phyloP scores from a whole-genome alignment of 345 rosid genomes.

The Moringa oleifera region DNA sequence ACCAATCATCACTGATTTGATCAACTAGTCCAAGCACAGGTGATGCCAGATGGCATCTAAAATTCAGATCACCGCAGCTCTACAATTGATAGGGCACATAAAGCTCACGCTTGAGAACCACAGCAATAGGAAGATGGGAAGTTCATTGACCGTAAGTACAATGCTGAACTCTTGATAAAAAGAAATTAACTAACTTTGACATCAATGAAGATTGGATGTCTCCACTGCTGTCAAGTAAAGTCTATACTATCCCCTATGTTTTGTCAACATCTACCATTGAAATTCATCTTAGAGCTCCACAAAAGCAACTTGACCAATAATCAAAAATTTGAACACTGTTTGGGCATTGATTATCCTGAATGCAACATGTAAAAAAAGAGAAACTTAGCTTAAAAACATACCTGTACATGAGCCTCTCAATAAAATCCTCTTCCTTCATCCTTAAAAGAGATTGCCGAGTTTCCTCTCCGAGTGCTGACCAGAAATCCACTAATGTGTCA shows the following conservation, averaged over 20 bases:
- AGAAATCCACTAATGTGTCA: constrained; percentile 86
- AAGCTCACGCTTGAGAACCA: too few species aligned
- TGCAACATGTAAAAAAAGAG: constrained; percentile 5
- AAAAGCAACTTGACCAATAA: constrained; percentile 13
- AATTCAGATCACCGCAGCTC: too few species aligned
- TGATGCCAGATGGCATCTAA: too few species aligned
- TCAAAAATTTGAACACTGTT: constrained; percentile 8
- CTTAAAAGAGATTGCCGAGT: constrained; percentile 74
- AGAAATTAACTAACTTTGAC: not conserved
- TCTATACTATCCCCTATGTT: constrained; percentile 9
- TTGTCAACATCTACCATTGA: constrained; percentile 7
- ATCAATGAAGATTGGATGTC: not conserved
- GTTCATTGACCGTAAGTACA: too few species aligned
- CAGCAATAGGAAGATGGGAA: too few species aligned
- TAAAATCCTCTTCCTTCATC: constrained; percentile 98
- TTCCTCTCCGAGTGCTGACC: constrained; percentile 91
- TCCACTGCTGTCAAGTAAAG: constrained; percentile 1
- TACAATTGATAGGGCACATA: too few species aligned
- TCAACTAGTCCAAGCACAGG: too few species aligned
- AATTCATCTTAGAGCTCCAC: constrained; percentile 10
- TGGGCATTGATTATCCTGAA: constrained; percentile 10
- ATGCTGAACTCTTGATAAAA: too few species aligned
- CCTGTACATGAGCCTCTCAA: constrained; percentile 92
- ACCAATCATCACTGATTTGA: too few species aligned
- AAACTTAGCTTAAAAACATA: constrained; percentile 32